Percentiles rank a stretch among this genome's conserved stretches.
Conservation (phyloP, 495 filamentous ascomycete genomes). For the Articulospora tetracladia region DNA sequence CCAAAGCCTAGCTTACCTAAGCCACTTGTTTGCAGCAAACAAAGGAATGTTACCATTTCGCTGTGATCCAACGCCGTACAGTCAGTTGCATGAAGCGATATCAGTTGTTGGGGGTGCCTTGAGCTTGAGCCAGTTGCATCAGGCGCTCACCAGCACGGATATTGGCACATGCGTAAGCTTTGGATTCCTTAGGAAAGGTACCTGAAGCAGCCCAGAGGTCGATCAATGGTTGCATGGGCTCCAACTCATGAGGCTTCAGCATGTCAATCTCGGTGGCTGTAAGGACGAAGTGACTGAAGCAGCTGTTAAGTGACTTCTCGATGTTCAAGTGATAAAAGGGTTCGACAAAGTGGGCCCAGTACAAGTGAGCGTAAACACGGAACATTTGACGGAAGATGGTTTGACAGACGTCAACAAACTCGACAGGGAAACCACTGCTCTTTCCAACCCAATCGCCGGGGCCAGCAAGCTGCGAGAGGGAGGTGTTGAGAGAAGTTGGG, state of each 20-base stretch:
- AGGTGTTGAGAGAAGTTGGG: constrained; percentile 41
- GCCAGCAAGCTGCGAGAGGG: constrained; percentile 44
- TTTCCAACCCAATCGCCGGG: constrained; percentile 78
- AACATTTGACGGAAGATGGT: constrained; percentile 97
- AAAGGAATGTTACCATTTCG: not conserved
- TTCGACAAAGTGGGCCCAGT: constrained; percentile 78
- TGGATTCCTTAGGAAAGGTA: constrained; percentile 69
- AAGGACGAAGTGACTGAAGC: constrained; percentile 89
- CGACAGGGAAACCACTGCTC: constrained; percentile 80
- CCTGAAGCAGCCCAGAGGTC: constrained; percentile 85
- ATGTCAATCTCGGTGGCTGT: constrained; percentile 82
- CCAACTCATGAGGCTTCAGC: constrained; percentile 76
- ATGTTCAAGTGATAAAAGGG: constrained; percentile 81
- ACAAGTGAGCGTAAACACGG: constrained; percentile 89
- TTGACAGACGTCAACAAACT: constrained; percentile 80
- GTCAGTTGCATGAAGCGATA: not conserved
- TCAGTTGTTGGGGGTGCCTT: not conserved
- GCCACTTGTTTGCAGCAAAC: not conserved
- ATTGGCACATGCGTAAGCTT: constrained; percentile 53
- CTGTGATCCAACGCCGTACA: not conserved
- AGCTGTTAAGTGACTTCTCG: constrained; percentile 87
- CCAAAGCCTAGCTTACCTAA: not conserved
- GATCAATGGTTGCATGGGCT: constrained; percentile 91
- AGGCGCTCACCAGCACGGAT: constrained; percentile 28
- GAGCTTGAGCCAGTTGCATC: constrained; percentile 15